These are phyloP conservation scores for Brassica hybrid DNA, from an alignment of 441 rosid genomes.

Conservation along the genomic window DNA sequence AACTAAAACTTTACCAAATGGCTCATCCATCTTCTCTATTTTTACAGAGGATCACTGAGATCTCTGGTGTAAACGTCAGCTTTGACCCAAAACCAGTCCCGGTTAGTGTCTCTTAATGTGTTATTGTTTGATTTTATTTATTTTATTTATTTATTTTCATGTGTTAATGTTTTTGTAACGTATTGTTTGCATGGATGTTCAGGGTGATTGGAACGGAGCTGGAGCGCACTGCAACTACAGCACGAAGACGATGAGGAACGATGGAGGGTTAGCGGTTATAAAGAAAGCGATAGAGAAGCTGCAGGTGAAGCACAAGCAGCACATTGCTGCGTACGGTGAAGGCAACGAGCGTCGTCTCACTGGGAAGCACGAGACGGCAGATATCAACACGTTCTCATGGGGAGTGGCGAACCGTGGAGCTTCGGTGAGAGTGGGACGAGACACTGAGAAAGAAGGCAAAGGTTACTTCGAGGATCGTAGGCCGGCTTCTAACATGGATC, in stretches of 20 bases:
- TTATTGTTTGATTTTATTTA: no score
- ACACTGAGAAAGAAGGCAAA: constrained; percentile 62
- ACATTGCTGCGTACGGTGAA: constrained; percentile 66
- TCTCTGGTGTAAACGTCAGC: constrained; percentile 74
- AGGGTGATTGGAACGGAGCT: constrained; percentile 88
- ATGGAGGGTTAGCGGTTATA: constrained; percentile 67
- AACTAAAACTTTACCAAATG: not conserved
- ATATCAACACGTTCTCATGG: constrained; percentile 62
- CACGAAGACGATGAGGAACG: constrained; percentile 73
- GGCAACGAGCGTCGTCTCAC: constrained; percentile 71
- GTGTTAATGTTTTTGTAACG: not conserved
- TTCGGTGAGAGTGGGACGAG: constrained; percentile 59
- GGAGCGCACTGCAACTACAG: constrained; percentile 90
- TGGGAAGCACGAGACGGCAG: constrained; percentile 63
- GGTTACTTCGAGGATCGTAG: constrained; percentile 70
- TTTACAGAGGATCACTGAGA: constrained; percentile 78
- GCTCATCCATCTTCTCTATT: not conserved
- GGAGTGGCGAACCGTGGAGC: constrained; percentile 70
- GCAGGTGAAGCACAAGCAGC: constrained; percentile 53
- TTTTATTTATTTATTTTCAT: no score
- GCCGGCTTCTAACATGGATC: constrained; percentile 77
- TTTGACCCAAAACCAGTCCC: constrained; percentile 81
- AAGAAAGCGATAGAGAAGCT: constrained; percentile 81
- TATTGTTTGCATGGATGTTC: not conserved
- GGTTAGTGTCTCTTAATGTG: constrained; percentile 36